Evolutionary conservation across 257 asterid species (phyloP).

Genomic region (Nicotiana tabacum): DNA sequence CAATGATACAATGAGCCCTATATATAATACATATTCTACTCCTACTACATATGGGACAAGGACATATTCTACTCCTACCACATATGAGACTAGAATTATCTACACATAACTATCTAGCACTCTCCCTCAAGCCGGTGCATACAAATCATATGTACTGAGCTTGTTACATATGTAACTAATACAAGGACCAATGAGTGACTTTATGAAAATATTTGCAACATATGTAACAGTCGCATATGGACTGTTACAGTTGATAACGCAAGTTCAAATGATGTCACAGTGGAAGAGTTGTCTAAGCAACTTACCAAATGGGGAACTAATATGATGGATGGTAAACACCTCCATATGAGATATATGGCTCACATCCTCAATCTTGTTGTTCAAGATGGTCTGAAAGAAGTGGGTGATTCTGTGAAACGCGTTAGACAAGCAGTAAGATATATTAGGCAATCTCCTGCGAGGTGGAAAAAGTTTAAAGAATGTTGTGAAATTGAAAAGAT

Average conservation of each 20-base stretch:
- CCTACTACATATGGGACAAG: too few relatives aligned
- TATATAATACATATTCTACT: too few relatives aligned
- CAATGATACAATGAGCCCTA: too few relatives aligned
- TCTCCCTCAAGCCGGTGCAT: too few relatives aligned
- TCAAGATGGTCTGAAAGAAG: neutral
- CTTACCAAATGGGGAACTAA: neutral
- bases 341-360: neutral
- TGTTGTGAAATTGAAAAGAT: neutral
- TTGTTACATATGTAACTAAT: too few relatives aligned
- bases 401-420: neutral
- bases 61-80: too few relatives aligned
- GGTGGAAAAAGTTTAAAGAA: neutral
- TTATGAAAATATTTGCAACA: too few relatives aligned
- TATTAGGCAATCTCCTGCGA: conserved; percentile 1
- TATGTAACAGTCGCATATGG: too few relatives aligned
- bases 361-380: conserved; percentile 3
- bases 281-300: neutral
- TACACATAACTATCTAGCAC: too few relatives aligned
- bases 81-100: too few relatives aligned
- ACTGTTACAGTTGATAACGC: neutral
- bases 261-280: neutral
- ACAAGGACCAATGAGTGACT: too few relatives aligned
- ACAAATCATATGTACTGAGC: too few relatives aligned
- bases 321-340: neutral
- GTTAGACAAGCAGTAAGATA: neutral